Conservation (phyloP, 805 yeast species). For the Nakazawaea wyomingensis region DNA sequence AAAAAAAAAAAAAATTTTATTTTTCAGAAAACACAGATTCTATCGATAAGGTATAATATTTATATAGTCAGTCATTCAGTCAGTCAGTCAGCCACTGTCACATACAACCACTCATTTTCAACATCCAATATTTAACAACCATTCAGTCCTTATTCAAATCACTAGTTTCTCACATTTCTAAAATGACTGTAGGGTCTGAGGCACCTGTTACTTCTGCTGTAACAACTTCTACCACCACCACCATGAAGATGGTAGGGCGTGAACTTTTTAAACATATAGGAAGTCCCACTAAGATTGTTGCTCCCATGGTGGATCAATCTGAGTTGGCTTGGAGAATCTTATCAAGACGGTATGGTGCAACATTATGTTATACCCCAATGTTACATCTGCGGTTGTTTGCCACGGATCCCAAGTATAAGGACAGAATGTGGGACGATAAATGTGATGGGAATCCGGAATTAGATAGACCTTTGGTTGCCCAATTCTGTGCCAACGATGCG, state of each 20-base stretch:
- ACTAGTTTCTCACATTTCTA: not conserved
- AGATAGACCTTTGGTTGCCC: conserved; percentile 89
- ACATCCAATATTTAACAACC: not conserved
- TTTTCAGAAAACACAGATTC: too few species aligned
- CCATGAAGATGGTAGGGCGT: conserved; percentile 49
- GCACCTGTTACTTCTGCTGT: too few species aligned
- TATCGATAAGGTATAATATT: too few species aligned
- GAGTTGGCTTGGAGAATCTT: conserved; percentile 94
- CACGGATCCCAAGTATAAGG: conserved; percentile 73
- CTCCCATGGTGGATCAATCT: conserved; percentile 98
- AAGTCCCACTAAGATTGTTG: conserved; percentile 77
- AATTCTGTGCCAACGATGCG: conserved; percentile 95
- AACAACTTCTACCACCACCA: not conserved
- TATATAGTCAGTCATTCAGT: too few species aligned
- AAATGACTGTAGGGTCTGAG: conserved; percentile 1
- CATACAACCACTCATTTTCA: not conserved
- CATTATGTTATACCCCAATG: conserved; percentile 95
- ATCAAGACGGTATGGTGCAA: conserved; percentile 86
- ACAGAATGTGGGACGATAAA: conserved; percentile 60
- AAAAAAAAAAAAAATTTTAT: not conserved
- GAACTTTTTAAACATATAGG: conserved; percentile 67
- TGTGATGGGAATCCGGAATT: conserved; percentile 63
- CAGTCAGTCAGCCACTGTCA: too few species aligned
- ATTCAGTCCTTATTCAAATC: conserved; percentile 4
- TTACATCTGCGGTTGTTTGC: conserved; percentile 89